phyloP scores from a whole-genome alignment of 306 rosid species.

The Rosa persica region DNA sequence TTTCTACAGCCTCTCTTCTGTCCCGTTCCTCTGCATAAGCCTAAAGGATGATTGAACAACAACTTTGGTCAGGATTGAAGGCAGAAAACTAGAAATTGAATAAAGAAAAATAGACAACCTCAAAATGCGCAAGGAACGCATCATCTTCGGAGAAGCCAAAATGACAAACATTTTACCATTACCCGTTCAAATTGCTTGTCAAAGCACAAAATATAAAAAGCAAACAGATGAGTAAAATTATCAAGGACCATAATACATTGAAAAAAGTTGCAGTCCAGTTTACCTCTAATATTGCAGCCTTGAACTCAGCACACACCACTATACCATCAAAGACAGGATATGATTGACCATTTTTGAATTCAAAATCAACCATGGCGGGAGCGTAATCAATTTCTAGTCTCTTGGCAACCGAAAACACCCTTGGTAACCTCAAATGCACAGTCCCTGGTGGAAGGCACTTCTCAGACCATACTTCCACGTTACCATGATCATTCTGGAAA shows the following conservation, averaged over 20 bases:
- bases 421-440: constrained; percentile 73
- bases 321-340: constrained; percentile 86
- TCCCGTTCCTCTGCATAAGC: constrained; percentile 78
- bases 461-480: constrained; percentile 97
- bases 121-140: background rate
- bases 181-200: background rate
- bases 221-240: background rate
- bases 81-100: background rate
- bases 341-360: constrained; percentile 77
- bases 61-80: background rate
- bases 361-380: constrained; percentile 95
- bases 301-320: constrained; percentile 90
- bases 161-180: background rate
- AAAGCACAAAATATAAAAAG: background rate
- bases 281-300: constrained; percentile 79
- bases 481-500: constrained; percentile 77
- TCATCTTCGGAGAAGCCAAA: background rate
- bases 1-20: constrained; percentile 68
- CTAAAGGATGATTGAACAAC: constrained; percentile 35
- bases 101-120: background rate
- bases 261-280: constrained; percentile 5
- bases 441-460: constrained; percentile 98
- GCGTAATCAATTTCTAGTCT: constrained; percentile 90
- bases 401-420: constrained; percentile 72
- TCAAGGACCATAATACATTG: constrained; percentile 1